Percentiles rank a stretch among this genome's conserved stretches.
Evolutionary conservation across 176 grass and related monocot genomes (phyloP).

Genomic region (Oropetium thomaeum): DNA sequence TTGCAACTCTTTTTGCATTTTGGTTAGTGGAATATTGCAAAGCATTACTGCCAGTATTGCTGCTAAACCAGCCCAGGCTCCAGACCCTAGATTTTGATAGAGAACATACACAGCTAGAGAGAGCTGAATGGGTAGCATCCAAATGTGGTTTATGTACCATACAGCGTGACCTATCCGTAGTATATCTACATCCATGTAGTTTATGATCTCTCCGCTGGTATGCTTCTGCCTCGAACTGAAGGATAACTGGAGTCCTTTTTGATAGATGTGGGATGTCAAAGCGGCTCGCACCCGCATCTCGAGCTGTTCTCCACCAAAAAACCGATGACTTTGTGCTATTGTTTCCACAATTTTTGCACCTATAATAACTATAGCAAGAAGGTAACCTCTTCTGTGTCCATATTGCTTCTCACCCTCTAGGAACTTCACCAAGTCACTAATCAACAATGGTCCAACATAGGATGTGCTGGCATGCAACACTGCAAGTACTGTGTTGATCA

Average conservation of each 20-base stretch:
- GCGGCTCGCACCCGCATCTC: slow-evolving; percentile 71
- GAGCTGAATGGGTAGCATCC: slow-evolving; percentile 93
- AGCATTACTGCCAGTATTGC: slow-evolving; percentile 72
- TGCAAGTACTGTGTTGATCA: slow-evolving; percentile 75
- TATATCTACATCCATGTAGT: slow-evolving; percentile 96
- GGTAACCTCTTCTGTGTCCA: slow-evolving; percentile 68
- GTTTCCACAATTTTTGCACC: slow-evolving; percentile 91
- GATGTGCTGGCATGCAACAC: slow-evolving; percentile 69
- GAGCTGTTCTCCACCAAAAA: slow-evolving; percentile 75
- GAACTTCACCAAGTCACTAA: slow-evolving; percentile 76
- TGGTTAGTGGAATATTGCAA: slow-evolving; percentile 84
- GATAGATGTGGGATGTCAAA: slow-evolving; percentile 86
- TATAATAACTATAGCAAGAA: slow-evolving; percentile 62
- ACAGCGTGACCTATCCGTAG: slow-evolving; percentile 79
- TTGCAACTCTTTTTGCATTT: slow-evolving; percentile 79
- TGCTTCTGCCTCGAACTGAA: slow-evolving; percentile 70
- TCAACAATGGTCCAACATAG: slow-evolving; percentile 90
- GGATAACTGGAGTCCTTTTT: slow-evolving; percentile 78
- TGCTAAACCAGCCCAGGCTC: slow-evolving; percentile 80
- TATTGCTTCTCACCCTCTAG: slow-evolving; percentile 67
- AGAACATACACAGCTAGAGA: slow-evolving; percentile 74
- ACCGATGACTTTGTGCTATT: slow-evolving; percentile 69
- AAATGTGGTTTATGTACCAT: slow-evolving; percentile 82
- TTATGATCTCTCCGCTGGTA: slow-evolving; percentile 93
- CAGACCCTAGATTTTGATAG: slow-evolving; percentile 67